These are phyloP conservation scores for Citrus sp. DNA, from an alignment of 345 rosid genomes.

Conservation along the genomic window DNA sequence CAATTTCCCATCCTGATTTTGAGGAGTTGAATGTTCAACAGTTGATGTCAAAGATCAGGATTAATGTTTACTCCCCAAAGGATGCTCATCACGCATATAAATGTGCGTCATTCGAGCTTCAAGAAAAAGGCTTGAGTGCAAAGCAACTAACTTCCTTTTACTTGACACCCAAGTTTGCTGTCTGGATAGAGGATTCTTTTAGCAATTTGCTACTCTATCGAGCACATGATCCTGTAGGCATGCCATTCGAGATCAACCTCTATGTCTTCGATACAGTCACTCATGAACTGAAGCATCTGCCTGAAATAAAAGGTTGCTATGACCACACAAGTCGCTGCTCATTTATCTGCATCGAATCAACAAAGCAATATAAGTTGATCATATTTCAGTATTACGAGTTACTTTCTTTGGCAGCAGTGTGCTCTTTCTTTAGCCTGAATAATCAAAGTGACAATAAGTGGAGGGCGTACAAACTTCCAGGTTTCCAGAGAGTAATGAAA, in stretches of 20 bases:
- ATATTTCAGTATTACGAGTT: background rate
- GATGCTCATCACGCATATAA: background rate
- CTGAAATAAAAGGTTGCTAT: background rate
- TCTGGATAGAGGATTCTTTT: background rate
- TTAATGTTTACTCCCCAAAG: background rate
- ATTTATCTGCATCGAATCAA: background rate
- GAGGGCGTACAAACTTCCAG: background rate
- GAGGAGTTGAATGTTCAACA: background rate
- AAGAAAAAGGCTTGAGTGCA: background rate
- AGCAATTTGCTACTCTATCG: background rate
- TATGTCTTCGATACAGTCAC: background rate
- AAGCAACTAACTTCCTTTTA: background rate
- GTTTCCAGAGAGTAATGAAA: background rate
- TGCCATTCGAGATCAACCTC: background rate
- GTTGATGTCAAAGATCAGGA: background rate
- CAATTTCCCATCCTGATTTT: background rate
- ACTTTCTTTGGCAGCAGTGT: background rate
- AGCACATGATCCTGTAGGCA: background rate
- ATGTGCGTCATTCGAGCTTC: background rate
- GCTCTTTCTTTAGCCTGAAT: background rate
- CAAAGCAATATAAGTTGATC: background rate
- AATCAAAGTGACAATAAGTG: background rate
- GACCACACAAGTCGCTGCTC: background rate
- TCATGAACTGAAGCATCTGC: background rate
- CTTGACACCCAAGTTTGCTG: background rate